These are phyloP conservation scores for Talaromyces wortmannii DNA, from an alignment of 495 filamentous ascomycete species.

Conservation along the genomic window DNA sequence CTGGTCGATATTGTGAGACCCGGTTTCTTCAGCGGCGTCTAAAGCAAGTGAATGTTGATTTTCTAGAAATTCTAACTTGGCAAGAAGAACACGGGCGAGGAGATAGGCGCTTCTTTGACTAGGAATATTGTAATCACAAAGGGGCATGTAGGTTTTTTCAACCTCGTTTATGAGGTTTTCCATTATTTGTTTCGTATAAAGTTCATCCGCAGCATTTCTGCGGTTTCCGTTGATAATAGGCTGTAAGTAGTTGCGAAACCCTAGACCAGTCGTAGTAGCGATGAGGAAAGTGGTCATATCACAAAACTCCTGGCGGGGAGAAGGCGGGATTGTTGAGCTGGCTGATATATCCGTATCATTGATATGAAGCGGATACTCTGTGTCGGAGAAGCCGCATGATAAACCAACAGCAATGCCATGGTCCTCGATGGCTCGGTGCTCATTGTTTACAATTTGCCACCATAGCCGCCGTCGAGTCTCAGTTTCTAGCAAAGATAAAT, in stretches of 20 bases:
- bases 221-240: too few relatives aligned
- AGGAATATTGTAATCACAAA: conserved; percentile 23
- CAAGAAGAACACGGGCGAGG: conserved; percentile 13
- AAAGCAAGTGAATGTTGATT: conserved; percentile 16
- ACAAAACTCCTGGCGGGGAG: conserved; percentile 12
- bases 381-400: conserved; percentile 10
- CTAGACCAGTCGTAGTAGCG: conserved; percentile 16
- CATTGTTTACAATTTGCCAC: conserved; percentile 47
- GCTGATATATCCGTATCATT: conserved; percentile 18
- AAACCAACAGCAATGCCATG: conserved; percentile 17
- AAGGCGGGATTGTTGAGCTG: not conserved
- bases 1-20: conserved; percentile 1
- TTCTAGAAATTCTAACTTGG: conserved; percentile 19
- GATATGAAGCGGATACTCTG: conserved; percentile 18
- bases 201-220: not conserved
- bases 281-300: conserved; percentile 25
- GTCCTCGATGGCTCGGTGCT: conserved; percentile 27
- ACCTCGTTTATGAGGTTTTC: conserved; percentile 6
- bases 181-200: not conserved
- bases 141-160: conserved; percentile 16
- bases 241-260: not conserved
- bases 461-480: conserved; percentile 70
- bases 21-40: conserved; percentile 8
- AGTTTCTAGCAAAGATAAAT: conserved; percentile 49
- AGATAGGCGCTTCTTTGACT: conserved; percentile 20